Base-by-base conservation (phyloP, 192 early-diverging fungal genomes). In the Rhizophagus clarus region DNA sequence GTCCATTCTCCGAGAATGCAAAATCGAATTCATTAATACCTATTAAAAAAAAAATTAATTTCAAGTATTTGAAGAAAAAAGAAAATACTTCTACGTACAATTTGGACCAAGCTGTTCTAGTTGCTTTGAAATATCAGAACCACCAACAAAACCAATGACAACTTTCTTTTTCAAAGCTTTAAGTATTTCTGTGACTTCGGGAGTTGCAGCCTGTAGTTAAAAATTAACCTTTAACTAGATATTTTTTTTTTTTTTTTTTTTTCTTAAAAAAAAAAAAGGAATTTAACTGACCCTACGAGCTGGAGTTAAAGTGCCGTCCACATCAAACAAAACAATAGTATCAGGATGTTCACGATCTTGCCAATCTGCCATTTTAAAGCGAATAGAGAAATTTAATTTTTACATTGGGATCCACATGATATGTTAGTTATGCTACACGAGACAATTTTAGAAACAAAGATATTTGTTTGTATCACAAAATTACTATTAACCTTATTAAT, bases 111-210 rank as follows among this genome's bases (percentile, higher is more conserved):
- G 90, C 87, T 99, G 98, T 88, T 99, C 98, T 80, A 91, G 81
- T 88, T 99, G 98, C 89, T 99, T 99, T 84, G 69, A 83, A 73
- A 98, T 86, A 80, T 99, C 97, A 42, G 95, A 96, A 61, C 97
- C 97, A 34, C 98, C 98, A 49, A 99, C 98, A 83, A 99, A 99
- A 14, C 98, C 98, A 79, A 98, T 88, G 42, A 97, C 96, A 74
- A 90, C 91, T 86, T 95, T 91, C 85, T 97, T 95, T 78, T 96
- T 92, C 66, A 98, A 88, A 61, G 91, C 89, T 31, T 82, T 88
- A 28, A 99, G 91, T 56, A 91, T 88, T 68, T 93, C 81, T 79
- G 83, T 85, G 92, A 98, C 96, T 82, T 91, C 91, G 26, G 90
- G 87, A 62, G 94, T 91, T 83, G 97, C 92, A 32, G 81, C 78